Base-by-base conservation (phyloP, 306 rosid species). In the Lathyrus tuberosus region DNA sequence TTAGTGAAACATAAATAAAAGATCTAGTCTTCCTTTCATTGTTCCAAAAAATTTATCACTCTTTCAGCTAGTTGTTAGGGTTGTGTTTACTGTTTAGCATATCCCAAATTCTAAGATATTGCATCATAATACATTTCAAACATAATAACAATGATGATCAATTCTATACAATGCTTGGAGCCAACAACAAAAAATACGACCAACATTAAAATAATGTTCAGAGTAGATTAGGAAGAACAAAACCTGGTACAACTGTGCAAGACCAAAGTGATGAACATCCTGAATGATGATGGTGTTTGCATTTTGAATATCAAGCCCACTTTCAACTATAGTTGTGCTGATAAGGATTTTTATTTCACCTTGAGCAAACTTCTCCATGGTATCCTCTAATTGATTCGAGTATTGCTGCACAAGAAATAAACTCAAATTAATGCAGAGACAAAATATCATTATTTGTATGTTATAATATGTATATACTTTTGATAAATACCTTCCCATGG, bases 291-390 rank as follows among this genome's bases (percentile, higher is more conserved):
- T 94, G 84, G 98, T 90, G 80, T 94, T 94, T 52, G 98, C 97
- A 81, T 94, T 94, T 86, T 90, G 97, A 84, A 94, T 94, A 75
- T 94, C 98, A 74, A 90, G 97, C 76, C 98, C 98, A 69, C 98
- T 94, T 84, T 94, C 98, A 63, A 94, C 97, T 72, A 94, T 90
- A 69, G 85, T 94, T 40, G 96, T 94, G 84, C 96, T 85, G 70
- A 87, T 78, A 69, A 90, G 97, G 78, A 94, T 84, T 73, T 84
- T 88, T 82, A 85, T 85, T 77, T 88, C 88, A 20, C 98, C 98
- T 30, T 62, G 84, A 17, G 92, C 79, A 85, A 94, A 94, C 68
- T 74, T 90, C 79, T 88, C 97, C 97, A 94, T 88, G 30, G 97
- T 90, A 74, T 90, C 98, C 81, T 90, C 98, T 51, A 93, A 89